Conservation (phyloP, 352 stramenopile species). For the Globisporangium canariense region DNA sequence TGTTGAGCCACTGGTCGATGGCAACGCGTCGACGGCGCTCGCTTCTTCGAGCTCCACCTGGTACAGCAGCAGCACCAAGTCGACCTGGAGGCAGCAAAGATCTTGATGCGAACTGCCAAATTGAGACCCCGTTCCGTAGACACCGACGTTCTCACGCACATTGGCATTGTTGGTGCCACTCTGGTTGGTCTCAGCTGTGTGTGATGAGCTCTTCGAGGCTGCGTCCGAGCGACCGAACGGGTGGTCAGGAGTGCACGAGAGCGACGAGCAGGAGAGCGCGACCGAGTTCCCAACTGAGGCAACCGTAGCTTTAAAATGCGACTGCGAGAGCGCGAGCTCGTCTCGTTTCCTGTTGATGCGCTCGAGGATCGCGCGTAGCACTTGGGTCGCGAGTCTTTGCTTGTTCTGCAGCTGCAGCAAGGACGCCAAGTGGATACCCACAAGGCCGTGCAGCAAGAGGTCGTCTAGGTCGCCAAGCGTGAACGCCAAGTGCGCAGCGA, state of each 20-base stretch:
- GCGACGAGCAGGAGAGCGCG: conserved; percentile 31
- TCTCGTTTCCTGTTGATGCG: conserved; percentile 38
- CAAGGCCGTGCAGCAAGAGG: conserved; percentile 39
- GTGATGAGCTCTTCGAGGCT: background rate
- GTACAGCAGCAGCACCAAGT: conserved; percentile 49
- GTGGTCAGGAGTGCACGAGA: conserved; percentile 25
- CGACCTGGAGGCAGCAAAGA: conserved; percentile 52
- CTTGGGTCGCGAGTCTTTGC: conserved; percentile 29
- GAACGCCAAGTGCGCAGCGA: conserved; percentile 43
- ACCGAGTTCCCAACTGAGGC: background rate
- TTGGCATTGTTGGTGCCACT: background rate
- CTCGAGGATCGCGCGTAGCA: conserved; percentile 32
- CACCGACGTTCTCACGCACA: conserved; percentile 32
- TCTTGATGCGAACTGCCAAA: conserved; percentile 50
- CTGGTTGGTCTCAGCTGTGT: background rate
- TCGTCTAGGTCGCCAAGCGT: conserved; percentile 44
- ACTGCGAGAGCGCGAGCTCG: conserved; percentile 27
- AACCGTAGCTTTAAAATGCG: conserved; percentile 29
- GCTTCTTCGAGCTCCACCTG: conserved; percentile 53
- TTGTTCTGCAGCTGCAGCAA: conserved; percentile 31
- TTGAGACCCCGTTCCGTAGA: conserved; percentile 54
- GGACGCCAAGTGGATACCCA: conserved; percentile 37
- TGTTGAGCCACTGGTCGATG: background rate
- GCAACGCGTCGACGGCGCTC: conserved; percentile 25
- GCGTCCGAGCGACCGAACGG: conserved; percentile 17